phyloP scores from a whole-genome alignment of 2,329 filamentous ascomycete species.

The Bipolaris victoriae region DNA sequence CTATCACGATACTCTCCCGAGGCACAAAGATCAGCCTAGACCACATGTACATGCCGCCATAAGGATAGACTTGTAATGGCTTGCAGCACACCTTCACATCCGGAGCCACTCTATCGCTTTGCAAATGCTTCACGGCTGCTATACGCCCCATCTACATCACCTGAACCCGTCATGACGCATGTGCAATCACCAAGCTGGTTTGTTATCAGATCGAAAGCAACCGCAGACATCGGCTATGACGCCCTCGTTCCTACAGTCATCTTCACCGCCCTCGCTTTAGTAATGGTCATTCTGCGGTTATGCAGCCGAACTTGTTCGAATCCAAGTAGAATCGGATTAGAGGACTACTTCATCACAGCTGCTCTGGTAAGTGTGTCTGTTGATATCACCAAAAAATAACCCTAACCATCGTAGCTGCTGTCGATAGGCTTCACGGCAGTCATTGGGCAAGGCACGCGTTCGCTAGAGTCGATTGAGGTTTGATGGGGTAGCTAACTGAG shows the following conservation, averaged over 20 bases:
- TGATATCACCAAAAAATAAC: too few species aligned
- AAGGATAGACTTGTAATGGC: neutral
- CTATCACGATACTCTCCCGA: neutral
- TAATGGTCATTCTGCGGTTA: constrained; percentile 35
- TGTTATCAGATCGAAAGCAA: constrained; percentile 27
- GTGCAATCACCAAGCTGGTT: constrained; percentile 33
- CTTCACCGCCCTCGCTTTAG: constrained; percentile 32
- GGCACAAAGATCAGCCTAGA: constrained; percentile 3
- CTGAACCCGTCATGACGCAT: constrained; percentile 18
- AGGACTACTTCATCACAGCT: constrained; percentile 39
- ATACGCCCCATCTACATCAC: neutral
- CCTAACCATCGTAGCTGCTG: constrained; percentile 26
- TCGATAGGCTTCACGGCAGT: constrained; percentile 38
- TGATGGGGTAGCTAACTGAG: neutral
- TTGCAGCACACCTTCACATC: neutral
- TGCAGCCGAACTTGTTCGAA: constrained; percentile 32
- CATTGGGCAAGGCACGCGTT: constrained; percentile 29
- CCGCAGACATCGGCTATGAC: constrained; percentile 29
- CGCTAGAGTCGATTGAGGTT: neutral
- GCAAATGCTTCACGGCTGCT: neutral
- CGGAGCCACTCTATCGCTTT: neutral
- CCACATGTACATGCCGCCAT: neutral
- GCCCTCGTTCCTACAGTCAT: constrained; percentile 35
- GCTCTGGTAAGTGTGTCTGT: constrained; percentile 30
- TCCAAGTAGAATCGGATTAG: constrained; percentile 18